Evolutionary conservation across 2,329 filamentous ascomycete species (phyloP).

Genomic region (Blumeria hordei): DNA sequence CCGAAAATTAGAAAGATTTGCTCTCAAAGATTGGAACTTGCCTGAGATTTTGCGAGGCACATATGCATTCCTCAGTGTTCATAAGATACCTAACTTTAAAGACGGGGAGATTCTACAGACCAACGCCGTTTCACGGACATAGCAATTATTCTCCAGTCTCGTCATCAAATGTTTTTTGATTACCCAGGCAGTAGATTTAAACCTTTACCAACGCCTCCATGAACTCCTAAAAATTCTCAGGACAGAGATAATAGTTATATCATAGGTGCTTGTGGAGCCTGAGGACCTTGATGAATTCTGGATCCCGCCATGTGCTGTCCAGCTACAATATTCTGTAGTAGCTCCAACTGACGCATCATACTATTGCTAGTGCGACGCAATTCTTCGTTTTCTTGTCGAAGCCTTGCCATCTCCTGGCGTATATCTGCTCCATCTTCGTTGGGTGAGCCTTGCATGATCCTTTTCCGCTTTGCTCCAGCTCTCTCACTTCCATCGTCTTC

Average conservation of each 20-base stretch:
- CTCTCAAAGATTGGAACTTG: too few relatives aligned
- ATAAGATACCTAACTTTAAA: too few relatives aligned
- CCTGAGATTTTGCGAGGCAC: too few relatives aligned
- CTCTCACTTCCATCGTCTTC: slow-evolving; percentile 21
- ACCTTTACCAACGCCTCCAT: too few relatives aligned
- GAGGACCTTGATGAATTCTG: slow-evolving; percentile 3
- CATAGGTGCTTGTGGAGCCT: slow-evolving; percentile 6
- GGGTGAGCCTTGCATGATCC: slow-evolving; percentile 14
- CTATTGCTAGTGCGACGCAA: slow-evolving; percentile 24
- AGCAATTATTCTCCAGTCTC: too few relatives aligned
- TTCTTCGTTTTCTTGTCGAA: slow-evolving; percentile 40
- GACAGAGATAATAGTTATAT: not conserved
- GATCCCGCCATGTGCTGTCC: slow-evolving; percentile 2
- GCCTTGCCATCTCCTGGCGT: slow-evolving; percentile 39
- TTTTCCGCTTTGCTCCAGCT: slow-evolving; percentile 20
- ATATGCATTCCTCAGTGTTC: too few relatives aligned
- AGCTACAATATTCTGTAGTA: slow-evolving; percentile 7
- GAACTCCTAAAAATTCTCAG: too few relatives aligned
- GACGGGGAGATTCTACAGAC: too few relatives aligned
- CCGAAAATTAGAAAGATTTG: too few relatives aligned
- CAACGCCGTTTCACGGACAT: too few relatives aligned
- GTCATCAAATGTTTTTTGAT: too few relatives aligned
- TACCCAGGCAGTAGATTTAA: too few relatives aligned
- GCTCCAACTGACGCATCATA: slow-evolving; percentile 7
- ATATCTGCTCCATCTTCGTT: slow-evolving; percentile 21